Evolutionary conservation across 768 basidiomycete species (phyloP).

Genomic region (Lactarius hengduanensis): DNA sequence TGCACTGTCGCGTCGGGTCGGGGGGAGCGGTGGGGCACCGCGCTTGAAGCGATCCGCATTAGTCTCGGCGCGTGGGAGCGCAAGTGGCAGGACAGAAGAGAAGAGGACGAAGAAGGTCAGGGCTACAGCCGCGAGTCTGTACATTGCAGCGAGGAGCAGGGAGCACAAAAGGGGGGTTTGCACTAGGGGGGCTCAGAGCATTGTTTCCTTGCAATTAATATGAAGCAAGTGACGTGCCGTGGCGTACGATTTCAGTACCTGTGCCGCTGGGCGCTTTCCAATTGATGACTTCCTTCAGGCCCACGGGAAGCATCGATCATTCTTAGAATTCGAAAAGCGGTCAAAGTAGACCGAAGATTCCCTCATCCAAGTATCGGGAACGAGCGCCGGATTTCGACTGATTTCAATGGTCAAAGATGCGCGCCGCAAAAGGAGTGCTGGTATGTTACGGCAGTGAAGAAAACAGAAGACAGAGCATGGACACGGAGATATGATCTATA

Average conservation of each 20-base stretch:
- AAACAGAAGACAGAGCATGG: background rate
- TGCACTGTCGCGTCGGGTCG: background rate
- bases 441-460: background rate
- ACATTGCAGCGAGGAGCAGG: background rate
- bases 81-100: slow-evolving; percentile 8
- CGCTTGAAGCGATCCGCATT: slow-evolving; percentile 18
- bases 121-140: background rate
- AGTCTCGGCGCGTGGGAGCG: slow-evolving; percentile 1
- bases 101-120: slow-evolving; percentile 5
- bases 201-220: background rate
- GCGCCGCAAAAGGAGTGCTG: background rate
- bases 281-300: background rate
- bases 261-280: background rate
- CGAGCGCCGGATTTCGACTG: background rate
- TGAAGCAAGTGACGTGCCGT: background rate
- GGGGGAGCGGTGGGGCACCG: slow-evolving; percentile 13
- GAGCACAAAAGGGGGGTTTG: background rate
- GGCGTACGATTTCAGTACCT: background rate
- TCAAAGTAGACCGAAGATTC: background rate
- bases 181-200: background rate
- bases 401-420: background rate
- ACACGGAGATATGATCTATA: background rate
- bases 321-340: background rate
- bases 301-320: background rate
- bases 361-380: background rate